Conservation (phyloP, 1,284 basidiomycete genomes). For the Somion occarium region DNA sequence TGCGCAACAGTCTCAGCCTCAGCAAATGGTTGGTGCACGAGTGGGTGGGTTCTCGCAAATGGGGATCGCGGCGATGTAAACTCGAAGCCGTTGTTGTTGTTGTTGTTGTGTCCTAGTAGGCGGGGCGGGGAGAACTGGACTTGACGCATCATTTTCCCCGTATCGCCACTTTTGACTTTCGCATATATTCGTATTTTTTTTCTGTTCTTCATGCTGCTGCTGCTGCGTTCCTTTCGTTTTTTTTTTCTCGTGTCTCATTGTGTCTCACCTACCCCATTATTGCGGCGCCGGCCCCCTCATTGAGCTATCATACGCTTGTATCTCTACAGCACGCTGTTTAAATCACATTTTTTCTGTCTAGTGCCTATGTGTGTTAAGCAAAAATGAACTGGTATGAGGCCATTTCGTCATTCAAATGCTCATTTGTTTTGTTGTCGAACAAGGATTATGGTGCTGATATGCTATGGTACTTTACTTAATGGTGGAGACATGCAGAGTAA, state of each 20-base stretch:
- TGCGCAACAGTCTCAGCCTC: constrained; percentile 29
- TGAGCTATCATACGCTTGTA: constrained; percentile 12
- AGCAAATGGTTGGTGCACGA: constrained; percentile 23
- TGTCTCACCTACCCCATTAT: background rate
- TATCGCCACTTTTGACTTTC: background rate
- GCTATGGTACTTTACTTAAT: too few species aligned
- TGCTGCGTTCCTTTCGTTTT: background rate
- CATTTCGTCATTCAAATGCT: too few species aligned
- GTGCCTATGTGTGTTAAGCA: too few species aligned
- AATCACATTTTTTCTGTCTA: too few species aligned
- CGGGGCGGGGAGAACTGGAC: background rate
- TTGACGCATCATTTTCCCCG: background rate
- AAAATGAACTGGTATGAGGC: too few species aligned
- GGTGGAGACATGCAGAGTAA: too few species aligned
- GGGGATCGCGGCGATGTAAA: constrained; percentile 33
- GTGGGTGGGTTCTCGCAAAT: constrained; percentile 30
- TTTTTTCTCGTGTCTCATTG: background rate
- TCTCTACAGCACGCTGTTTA: constrained; percentile 11
- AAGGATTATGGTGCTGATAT: too few species aligned
- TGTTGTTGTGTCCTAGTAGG: too few species aligned
- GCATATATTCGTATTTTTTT: background rate
- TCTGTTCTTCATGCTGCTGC: background rate
- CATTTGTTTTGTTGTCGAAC: too few species aligned
- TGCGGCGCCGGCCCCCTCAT: too few species aligned
- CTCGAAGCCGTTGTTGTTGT: background rate